Conservation (phyloP, 805 yeast genomes). For the Diddensiella santjacobensis region DNA sequence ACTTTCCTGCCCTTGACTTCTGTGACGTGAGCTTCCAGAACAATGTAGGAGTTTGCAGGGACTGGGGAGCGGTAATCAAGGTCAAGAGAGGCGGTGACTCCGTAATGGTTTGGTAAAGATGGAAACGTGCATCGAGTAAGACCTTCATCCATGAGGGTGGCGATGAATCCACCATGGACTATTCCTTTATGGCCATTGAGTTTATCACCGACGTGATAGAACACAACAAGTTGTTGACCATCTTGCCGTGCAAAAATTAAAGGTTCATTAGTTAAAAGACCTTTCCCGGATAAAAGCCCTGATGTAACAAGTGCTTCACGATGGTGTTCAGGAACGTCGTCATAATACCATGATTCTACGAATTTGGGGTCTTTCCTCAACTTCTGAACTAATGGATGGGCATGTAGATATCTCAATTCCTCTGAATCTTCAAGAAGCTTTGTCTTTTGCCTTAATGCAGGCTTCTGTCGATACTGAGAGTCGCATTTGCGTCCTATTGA, state of each 20-base stretch:
- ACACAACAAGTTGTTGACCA: conserved; percentile 53
- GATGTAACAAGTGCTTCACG: conserved; percentile 37
- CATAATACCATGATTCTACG: conserved; percentile 28
- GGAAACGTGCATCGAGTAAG: conserved; percentile 69
- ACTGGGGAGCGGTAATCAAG: conserved; percentile 47
- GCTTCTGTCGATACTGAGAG: neutral
- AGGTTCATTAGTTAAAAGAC: conserved; percentile 72
- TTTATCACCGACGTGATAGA: conserved; percentile 64
- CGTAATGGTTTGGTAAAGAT: conserved; percentile 65
- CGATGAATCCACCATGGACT: conserved; percentile 72
- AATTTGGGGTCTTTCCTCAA: conserved; percentile 25
- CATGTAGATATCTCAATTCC: conserved; percentile 19
- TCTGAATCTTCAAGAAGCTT: neutral
- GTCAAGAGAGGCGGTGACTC: conserved; percentile 76
- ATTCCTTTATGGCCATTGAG: conserved; percentile 43
- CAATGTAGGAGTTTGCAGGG: conserved; percentile 55
- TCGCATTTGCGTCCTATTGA: conserved; percentile 3
- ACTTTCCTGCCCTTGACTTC: conserved; percentile 71
- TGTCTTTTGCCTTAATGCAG: neutral
- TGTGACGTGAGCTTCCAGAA: conserved; percentile 58
- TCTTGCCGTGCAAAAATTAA: conserved; percentile 52
- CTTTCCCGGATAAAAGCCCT: conserved; percentile 67
- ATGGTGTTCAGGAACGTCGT: conserved; percentile 24
- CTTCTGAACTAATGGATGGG: conserved; percentile 22
- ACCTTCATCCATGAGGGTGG: conserved; percentile 80